Evolutionary conservation across 2,329 filamentous ascomycete genomes (phyloP).

Genomic region (Nannizziopsis barbatae): DNA sequence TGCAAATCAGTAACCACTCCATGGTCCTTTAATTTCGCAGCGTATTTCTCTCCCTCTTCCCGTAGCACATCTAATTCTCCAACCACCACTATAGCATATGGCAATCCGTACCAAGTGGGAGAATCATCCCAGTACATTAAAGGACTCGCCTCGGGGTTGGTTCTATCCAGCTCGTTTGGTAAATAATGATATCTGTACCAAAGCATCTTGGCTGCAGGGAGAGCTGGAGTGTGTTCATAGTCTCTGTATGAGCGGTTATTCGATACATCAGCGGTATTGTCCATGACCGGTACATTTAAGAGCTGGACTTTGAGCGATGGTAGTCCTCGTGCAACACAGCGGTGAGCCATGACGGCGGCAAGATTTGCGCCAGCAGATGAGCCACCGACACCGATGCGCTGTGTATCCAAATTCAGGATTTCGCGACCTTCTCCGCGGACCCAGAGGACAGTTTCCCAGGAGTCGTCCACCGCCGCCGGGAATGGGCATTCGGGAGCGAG

Average conservation of each 20-base stretch:
- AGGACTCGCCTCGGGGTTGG: conserved; percentile 44
- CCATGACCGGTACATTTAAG: conserved; percentile 47
- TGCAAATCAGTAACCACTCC: conserved; percentile 42
- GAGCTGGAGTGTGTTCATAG: conserved; percentile 42
- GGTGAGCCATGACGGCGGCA: conserved; percentile 44
- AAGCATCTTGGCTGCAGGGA: conserved; percentile 48
- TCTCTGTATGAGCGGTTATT: conserved; percentile 41
- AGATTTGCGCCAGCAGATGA: conserved; percentile 46
- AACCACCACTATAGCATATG: conserved; percentile 43
- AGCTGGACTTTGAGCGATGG: conserved; percentile 40
- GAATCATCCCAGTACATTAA: conserved; percentile 40
- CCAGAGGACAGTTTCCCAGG: conserved; percentile 47
- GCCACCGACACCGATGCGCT: conserved; percentile 34
- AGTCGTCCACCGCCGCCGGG: conserved; percentile 47
- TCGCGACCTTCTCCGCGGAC: conserved; percentile 17
- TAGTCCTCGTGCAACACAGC: conserved; percentile 31
- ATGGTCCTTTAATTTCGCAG: conserved; percentile 36
- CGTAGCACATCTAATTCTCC: conserved; percentile 48
- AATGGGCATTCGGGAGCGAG: conserved; percentile 48
- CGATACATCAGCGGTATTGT: conserved; percentile 43
- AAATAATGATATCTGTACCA: conserved; percentile 52
- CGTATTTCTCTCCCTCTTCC: conserved; percentile 44
- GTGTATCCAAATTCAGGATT: conserved; percentile 32
- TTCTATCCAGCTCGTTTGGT: conserved; percentile 37
- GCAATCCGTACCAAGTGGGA: conserved; percentile 37